Conservation (phyloP, 2,329 filamentous ascomycete species). For the Eutypa lata region DNA sequence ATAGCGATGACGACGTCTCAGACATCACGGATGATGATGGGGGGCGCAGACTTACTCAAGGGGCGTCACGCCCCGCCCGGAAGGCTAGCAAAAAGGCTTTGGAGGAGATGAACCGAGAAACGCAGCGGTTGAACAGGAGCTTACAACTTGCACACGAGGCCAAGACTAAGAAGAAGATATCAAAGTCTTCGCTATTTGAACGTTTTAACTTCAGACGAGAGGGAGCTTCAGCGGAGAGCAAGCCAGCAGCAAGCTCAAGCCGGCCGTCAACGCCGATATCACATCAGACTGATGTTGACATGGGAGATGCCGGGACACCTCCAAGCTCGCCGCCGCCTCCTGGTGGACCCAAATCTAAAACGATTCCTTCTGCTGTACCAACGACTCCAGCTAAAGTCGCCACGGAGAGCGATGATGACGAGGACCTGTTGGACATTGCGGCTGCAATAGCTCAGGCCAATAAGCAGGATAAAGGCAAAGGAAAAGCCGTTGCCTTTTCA, state of each 20-base stretch:
- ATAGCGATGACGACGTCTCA: constrained; percentile 53
- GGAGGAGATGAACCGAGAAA: constrained; percentile 93
- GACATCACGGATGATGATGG: constrained; percentile 60
- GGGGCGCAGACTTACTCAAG: constrained; percentile 65
- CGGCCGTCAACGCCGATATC: constrained; percentile 46
- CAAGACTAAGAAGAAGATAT: constrained; percentile 87
- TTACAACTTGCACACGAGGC: constrained; percentile 90
- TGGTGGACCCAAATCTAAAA: constrained; percentile 27
- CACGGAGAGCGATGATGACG: constrained; percentile 24
- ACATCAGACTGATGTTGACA: constrained; percentile 49
- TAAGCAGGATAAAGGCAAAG: constrained; percentile 57
- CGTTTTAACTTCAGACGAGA: constrained; percentile 71
- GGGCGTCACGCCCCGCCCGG: constrained; percentile 63
- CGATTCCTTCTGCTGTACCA: constrained; percentile 4
- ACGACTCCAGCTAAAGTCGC: constrained; percentile 5
- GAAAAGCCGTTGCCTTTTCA: constrained; percentile 41
- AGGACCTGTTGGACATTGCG: constrained; percentile 38
- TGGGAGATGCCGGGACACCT: constrained; percentile 57
- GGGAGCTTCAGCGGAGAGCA: constrained; percentile 27
- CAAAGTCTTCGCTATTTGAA: constrained; percentile 77
- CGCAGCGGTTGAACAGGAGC: constrained; percentile 83
- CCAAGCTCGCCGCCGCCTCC: constrained; percentile 70
- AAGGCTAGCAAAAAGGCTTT: constrained; percentile 94
- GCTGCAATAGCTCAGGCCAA: constrained; percentile 29
- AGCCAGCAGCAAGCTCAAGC: constrained; percentile 53